Evolutionary conservation across 2,329 filamentous ascomycete species (phyloP).

Genomic region (Alternaria sp.): DNA sequence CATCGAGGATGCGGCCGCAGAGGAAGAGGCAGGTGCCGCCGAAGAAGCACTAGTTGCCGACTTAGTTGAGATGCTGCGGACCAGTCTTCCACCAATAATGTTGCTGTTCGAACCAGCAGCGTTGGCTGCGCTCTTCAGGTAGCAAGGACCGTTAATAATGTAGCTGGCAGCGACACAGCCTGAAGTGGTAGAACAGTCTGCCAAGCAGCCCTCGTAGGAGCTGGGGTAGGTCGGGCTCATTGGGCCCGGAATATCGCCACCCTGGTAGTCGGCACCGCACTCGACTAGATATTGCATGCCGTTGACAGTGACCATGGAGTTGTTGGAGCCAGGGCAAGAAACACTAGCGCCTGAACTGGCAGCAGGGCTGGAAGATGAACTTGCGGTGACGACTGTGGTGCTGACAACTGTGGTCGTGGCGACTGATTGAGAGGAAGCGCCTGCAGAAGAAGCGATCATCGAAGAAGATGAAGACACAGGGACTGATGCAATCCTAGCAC

Average conservation of each 20-base stretch:
- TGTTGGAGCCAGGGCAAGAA: conserved; percentile 16
- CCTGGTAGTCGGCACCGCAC: conserved; percentile 14
- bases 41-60: not conserved
- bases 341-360: not conserved
- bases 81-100: conserved; percentile 23
- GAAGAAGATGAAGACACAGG: not conserved
- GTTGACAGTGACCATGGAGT: not conserved
- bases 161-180: conserved; percentile 31
- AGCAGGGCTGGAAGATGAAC: not conserved
- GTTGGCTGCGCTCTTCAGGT: conserved; percentile 19
- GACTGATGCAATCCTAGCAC: conserved; percentile 8
- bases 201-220: conserved; percentile 24
- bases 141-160: conserved; percentile 20
- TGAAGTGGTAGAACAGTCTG: conserved; percentile 18
- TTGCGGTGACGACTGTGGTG: not conserved
- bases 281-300: conserved; percentile 11
- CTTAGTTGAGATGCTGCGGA: not conserved
- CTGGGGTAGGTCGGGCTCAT: conserved; percentile 14
- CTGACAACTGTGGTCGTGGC: not conserved
- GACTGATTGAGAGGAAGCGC: not conserved
- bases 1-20: not conserved
- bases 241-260: conserved; percentile 3
- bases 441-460: not conserved
- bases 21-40: not conserved
- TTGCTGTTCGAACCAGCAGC: conserved; percentile 6